Percentiles rank a stretch among this genome's conserved stretches.
Conservation (phyloP, 805 yeast genomes). For the Lachancea lanzarotensis region DNA sequence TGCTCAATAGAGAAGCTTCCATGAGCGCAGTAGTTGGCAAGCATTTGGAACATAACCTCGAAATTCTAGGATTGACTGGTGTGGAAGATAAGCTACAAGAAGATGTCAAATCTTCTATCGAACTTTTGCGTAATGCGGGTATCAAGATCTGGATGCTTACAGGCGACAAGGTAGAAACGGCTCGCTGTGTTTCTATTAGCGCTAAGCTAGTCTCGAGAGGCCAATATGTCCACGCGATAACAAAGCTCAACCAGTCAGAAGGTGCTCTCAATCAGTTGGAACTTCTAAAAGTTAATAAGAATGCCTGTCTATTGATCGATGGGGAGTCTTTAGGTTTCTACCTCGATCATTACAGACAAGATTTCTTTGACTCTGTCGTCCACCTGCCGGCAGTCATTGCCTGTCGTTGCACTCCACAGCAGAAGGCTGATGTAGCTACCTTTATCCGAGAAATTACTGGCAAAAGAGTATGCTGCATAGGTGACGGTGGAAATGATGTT, state of each 20-base stretch:
- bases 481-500: constrained; percentile 99
- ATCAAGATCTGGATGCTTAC: constrained; percentile 98
- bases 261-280: constrained; percentile 73
- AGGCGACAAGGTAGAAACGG: constrained; percentile 98
- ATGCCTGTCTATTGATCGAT: constrained; percentile 73
- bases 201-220: constrained; percentile 90
- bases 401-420: constrained; percentile 98
- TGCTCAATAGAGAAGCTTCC: constrained; percentile 69
- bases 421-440: constrained; percentile 90
- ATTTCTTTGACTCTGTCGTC: constrained; percentile 73
- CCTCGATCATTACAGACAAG: constrained; percentile 54
- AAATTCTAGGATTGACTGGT: constrained; percentile 87
- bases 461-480: constrained; percentile 92
- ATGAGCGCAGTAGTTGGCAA: constrained; percentile 64
- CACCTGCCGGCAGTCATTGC: constrained; percentile 92
- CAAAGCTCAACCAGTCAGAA: constrained; percentile 52
- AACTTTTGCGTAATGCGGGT: constrained; percentile 90
- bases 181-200: constrained; percentile 94
- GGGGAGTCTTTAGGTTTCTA: constrained; percentile 82
- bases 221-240: constrained; percentile 82
- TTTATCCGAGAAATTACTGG: constrained; percentile 73
- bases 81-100: constrained; percentile 93
- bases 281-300: constrained; percentile 50
- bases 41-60: constrained; percentile 75
- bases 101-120: constrained; percentile 88